These are phyloP conservation scores for Castanopsis chinensis DNA, from an alignment of 306 rosid genomes.

Conservation along the genomic window DNA sequence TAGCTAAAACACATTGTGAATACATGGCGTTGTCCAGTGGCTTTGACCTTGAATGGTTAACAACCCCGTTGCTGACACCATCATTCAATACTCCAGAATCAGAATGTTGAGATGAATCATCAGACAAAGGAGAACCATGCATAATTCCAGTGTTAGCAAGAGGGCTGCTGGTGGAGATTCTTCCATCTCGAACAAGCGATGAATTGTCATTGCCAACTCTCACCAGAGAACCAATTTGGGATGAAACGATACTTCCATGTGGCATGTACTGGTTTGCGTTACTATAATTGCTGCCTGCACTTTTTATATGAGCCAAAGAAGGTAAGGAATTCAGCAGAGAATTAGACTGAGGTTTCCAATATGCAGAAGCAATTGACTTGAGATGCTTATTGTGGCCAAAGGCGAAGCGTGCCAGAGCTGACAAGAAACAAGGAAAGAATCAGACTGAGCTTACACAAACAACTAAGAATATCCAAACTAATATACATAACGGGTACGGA, in stretches of 20 bases:
- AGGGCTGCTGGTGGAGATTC: constrained; percentile 89
- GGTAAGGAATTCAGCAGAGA: constrained; percentile 75
- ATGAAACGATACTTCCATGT: constrained; percentile 61
- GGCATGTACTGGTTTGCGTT: constrained; percentile 51
- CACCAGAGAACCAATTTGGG: constrained; percentile 80
- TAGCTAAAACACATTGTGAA: constrained; percentile 82
- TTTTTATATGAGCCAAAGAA: constrained; percentile 66
- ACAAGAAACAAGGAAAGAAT: constrained; percentile 7
- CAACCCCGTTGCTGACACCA: constrained; percentile 78
- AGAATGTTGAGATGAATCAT: constrained; percentile 87
- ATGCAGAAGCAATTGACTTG: constrained; percentile 87
- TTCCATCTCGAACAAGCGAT: constrained; percentile 60
- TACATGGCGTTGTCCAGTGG: constrained; percentile 73
- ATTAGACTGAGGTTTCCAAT: constrained; percentile 88
- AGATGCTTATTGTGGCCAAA: constrained; percentile 96
- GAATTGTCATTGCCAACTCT: constrained; percentile 78
- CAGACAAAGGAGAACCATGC: constrained; percentile 96
- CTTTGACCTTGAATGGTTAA: constrained; percentile 57
- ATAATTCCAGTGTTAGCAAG: constrained; percentile 75
- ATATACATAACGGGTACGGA: background rate
- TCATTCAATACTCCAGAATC: constrained; percentile 90
- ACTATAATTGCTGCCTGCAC: constrained; percentile 49
- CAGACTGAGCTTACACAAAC: background rate
- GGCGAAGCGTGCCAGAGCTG: constrained; percentile 93
- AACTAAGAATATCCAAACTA: background rate